Base-by-base conservation (phyloP, 495 filamentous ascomycete species). In the Xylaria bambusicola region DNA sequence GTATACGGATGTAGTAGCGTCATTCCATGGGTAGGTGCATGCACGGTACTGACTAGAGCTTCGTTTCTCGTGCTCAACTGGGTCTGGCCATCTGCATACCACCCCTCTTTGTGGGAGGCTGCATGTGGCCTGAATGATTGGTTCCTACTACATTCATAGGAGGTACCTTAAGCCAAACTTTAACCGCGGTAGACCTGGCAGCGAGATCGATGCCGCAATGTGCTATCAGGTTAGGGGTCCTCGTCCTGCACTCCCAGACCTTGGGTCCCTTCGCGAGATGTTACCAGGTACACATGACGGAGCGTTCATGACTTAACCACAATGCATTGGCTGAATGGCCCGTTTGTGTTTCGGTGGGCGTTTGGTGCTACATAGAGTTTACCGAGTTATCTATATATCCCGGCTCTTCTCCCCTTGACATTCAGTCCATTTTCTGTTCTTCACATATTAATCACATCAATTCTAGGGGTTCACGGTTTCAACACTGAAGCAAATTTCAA, bases 111-210 rank as follows among this genome's bases (percentile, higher is more conserved):
- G 35, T 47, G 42, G 18, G 48, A 53, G 55, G 21, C 31, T 56
- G 41, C 67, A 70, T 70, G 67, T 70, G 67, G 62, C 33, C 62
- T 26, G 52, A 66, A 65, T 62, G 64, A 70, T 70, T 70, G 67
- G 67, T 42, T 59, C 52, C 29, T 47, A 21, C 10, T 31, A 44
- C 26, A 54, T 27, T 35, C 52, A 42, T 42, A 8, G n/a, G 4
- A 10, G 35, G 23, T 23, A 42, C 21, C 31, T 35, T 24, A 26
- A 45, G 18, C 21, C 15, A 48, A 26, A 50, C 26, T 49, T 41
- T 59, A 58, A 45, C 45, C 53, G 56, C 24, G 46, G 56, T 52
- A 57, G 36, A 56, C 17, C 12, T 12, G 27, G 29, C 58, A n/a
- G 56, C 51, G 66, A 49, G 66, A 51, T 46, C 31, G 10, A 38